Percentiles rank a stretch among this genome's conserved stretches.
These are phyloP conservation scores for Inonotus obliquus DNA, from an alignment of 1,284 basidiomycete genomes.

Conservation along the genomic window DNA sequence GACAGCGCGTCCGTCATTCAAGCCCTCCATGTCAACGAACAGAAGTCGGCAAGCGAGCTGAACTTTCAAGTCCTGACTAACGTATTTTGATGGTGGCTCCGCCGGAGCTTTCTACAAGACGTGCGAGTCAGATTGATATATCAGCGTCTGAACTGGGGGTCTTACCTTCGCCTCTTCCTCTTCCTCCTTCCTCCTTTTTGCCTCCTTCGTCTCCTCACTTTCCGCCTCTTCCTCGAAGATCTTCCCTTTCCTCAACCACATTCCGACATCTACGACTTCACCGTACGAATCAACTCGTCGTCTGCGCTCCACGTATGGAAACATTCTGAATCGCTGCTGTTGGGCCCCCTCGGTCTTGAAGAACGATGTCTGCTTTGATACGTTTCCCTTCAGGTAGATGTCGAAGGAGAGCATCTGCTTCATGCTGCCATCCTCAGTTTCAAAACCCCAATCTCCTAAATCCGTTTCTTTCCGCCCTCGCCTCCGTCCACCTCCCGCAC, in stretches of 20 bases:
- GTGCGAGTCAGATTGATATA: slow-evolving; percentile 11
- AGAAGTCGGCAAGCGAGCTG: slow-evolving; percentile 81
- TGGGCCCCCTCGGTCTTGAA: slow-evolving; percentile 72
- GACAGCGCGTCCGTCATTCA: slow-evolving; percentile 94
- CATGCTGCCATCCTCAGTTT: slow-evolving; percentile 66
- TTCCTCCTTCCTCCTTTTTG: slow-evolving; percentile 59
- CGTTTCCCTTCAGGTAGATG: slow-evolving; percentile 94
- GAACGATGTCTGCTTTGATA: slow-evolving; percentile 77
- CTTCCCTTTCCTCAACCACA: slow-evolving; percentile 88
- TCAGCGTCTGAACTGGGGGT: slow-evolving; percentile 3
- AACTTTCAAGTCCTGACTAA: slow-evolving; percentile 70
- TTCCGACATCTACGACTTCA: slow-evolving; percentile 89
- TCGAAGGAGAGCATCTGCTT: slow-evolving; percentile 85
- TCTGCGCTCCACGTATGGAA: slow-evolving; percentile 93
- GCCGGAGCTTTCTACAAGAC: slow-evolving; percentile 54
- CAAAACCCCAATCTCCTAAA: slow-evolving; percentile 61
- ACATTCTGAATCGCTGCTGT: slow-evolving; percentile 88
- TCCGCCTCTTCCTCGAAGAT: slow-evolving; percentile 86
- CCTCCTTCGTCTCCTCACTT: slow-evolving; percentile 75
- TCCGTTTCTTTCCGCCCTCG: slow-evolving; percentile 35
- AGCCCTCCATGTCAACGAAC: slow-evolving; percentile 93
- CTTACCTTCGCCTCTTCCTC: slow-evolving; percentile 80
- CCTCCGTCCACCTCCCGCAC: slow-evolving; percentile 19
- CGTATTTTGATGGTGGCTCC: slow-evolving; percentile 90
- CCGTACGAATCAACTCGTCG: slow-evolving; percentile 93